Evolutionary conservation across 371 early-diverging fungal genomes (phyloP).

Genomic region (Mortierella sp.): DNA sequence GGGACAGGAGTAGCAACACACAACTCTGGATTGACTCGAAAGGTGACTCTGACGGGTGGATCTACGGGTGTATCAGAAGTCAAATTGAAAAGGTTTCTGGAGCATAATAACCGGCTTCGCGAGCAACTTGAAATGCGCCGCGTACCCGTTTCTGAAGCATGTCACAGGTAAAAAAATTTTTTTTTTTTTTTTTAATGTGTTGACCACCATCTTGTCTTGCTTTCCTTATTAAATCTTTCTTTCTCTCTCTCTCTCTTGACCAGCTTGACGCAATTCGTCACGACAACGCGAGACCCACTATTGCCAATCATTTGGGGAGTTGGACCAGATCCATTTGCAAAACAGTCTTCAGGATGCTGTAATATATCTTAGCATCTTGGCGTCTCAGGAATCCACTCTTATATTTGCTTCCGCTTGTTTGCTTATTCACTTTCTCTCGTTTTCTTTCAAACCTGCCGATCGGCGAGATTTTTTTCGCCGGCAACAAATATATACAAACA

Average conservation of each 20-base stretch:
- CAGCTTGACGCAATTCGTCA: slow-evolving; percentile 69
- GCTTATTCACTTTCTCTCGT: not conserved
- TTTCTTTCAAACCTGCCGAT: not conserved
- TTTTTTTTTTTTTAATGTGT: not conserved
- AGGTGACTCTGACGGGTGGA: slow-evolving; percentile 2
- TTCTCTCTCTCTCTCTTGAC: not conserved
- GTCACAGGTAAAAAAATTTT: slow-evolving; percentile 60
- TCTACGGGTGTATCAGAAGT: slow-evolving; percentile 66
- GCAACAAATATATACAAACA: no score
- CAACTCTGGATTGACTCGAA: not conserved
- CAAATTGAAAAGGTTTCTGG: slow-evolving; percentile 82
- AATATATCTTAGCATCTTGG: slow-evolving; percentile 16
- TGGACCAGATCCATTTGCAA: slow-evolving; percentile 45
- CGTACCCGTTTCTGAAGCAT: slow-evolving; percentile 87
- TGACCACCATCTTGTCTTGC: not conserved
- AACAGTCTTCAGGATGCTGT: slow-evolving; percentile 33
- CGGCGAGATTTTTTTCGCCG: no score
- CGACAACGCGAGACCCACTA: slow-evolving; percentile 75
- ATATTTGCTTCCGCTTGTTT: no score
- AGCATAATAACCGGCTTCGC: slow-evolving; percentile 80
- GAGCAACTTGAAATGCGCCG: slow-evolving; percentile 87
- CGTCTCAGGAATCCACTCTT: no score
- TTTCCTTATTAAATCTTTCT: not conserved
- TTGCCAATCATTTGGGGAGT: slow-evolving; percentile 86
- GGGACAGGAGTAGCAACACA: not conserved